Evolutionary conservation across 176 grass and related monocot genomes (phyloP), one percentile per base, ranked within the genome.

Genomic region (Tuctoria greenei): DNA sequence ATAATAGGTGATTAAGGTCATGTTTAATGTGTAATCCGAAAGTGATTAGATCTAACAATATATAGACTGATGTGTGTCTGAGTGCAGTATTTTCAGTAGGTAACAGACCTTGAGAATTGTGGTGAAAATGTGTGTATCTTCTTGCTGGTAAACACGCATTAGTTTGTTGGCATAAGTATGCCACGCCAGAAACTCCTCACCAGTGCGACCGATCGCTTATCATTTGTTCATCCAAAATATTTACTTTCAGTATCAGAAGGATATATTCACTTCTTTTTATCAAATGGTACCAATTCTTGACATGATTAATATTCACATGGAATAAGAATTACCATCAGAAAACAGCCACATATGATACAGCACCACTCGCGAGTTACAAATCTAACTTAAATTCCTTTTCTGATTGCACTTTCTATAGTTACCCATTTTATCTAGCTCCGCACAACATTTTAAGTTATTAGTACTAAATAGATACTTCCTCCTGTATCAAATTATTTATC

Each of bases 271-370:
- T n/a, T n/a, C 23, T 58, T 40, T 60, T 44, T 40, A 58, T 73
- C 4, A 7, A 27, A 64, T 23, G 47, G 47, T n/a, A 81, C 38
- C 47, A 46, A 76, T 86, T 71, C 78, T 70, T 27, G 27, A 47
- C 26, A 70, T 47, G 31, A 36, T 31, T 15, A 46, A 8, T 43
- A 55, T 81, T 75, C 37, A 57, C 50, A 20, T 65, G 66, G 38
- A 75, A 38, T 26, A 66, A 6, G 46, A 86, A 71, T 76, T 62
- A 1, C 62, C 10, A 47, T 10, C 7, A 25, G 21, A 8, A 2
- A 20, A 75, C 34, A n/a, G 27, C 7, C 31, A 5, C 0, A 76
- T 17, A 34, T 0, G 7, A 34, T 61, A 45, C 52, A 20, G 4
- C 20, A 45, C 54, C 13, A 38, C 2, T 5, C 7, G 4, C 8